Evolutionary conservation across 305 asterid genomes (phyloP).

Genomic region (Fraxinus dipetala): DNA sequence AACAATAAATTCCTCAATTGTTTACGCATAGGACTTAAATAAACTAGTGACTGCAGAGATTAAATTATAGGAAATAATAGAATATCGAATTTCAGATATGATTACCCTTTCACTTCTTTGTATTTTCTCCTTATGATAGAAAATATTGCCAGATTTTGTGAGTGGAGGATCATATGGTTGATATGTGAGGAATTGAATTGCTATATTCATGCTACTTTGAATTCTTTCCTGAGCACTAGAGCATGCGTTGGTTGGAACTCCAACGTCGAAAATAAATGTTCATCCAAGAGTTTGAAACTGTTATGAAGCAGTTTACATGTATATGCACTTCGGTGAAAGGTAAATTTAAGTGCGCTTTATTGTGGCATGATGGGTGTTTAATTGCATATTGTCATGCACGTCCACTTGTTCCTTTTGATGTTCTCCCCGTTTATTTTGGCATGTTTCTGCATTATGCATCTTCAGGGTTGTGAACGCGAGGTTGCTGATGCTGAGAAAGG

Average conservation of each 20-base stretch:
- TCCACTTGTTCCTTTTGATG: not conserved
- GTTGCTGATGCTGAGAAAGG: conserved; percentile 80
- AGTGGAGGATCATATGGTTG: not conserved
- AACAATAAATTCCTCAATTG: not conserved
- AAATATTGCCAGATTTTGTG: not conserved
- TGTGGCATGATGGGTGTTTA: not conserved
- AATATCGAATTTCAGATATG: not conserved
- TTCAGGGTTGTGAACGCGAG: conserved; percentile 90
- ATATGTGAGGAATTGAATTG: not conserved
- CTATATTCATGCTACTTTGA: not conserved
- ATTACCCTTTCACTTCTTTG: not conserved
- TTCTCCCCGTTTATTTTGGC: conserved; percentile 4
- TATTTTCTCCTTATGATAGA: not conserved
- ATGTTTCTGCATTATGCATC: conserved; percentile 15
- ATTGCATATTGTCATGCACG: not conserved
- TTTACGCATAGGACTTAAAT: not conserved
- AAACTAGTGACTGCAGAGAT: not conserved
- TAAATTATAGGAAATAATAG: not conserved
- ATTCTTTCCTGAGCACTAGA: not conserved
- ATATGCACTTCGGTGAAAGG: not conserved
- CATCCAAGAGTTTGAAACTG: not conserved
- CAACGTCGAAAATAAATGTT: not conserved
- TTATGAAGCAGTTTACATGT: not conserved
- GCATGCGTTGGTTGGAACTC: not conserved
- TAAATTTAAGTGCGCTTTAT: not conserved